Conservation (phyloP, 2,329 filamentous ascomycete species). For the Talaromyces sp. region DNA sequence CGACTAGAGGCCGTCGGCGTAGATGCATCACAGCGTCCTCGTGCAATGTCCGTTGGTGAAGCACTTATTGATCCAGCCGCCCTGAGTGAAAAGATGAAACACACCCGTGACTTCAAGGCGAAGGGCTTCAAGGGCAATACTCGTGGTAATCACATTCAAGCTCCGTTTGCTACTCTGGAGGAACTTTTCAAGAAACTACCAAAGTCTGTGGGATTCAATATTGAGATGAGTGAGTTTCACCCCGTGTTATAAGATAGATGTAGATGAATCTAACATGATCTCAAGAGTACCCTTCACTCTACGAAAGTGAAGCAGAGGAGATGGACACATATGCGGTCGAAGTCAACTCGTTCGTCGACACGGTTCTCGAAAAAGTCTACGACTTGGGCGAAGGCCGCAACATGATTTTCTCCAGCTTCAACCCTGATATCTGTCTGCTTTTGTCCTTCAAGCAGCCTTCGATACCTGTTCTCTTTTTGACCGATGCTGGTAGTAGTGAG, state of each 20-base stretch:
- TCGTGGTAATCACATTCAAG: conserved; percentile 91
- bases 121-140: conserved; percentile 96
- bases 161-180: conserved; percentile 90
- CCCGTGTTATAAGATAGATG: not conserved
- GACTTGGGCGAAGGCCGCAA: conserved; percentile 78
- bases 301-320: conserved; percentile 90
- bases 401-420: conserved; percentile 96
- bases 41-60: conserved; percentile 62
- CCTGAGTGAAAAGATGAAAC: conserved; percentile 85
- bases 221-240: conserved; percentile 72
- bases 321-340: conserved; percentile 97
- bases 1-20: conserved; percentile 9
- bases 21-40: conserved; percentile 35
- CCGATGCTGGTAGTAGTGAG: conserved; percentile 75
- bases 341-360: conserved; percentile 94
- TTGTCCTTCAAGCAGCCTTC: conserved; percentile 96
- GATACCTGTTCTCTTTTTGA: conserved; percentile 92
- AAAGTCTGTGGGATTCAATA: conserved; percentile 86
- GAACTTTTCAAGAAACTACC: conserved; percentile 87
- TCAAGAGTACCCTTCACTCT: conserved; percentile 87
- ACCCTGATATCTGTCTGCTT: conserved; percentile 92
- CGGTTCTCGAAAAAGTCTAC: conserved; percentile 85
- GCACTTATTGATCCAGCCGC: conserved; percentile 44
- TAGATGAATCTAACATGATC: not conserved
- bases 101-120: conserved; percentile 89